A percentile compares a stretch with the other conserved stretches of the same genome.
These are phyloP conservation scores for Gigaspora rosea DNA, from an alignment of 192 early-diverging fungal genomes.

Conservation along the genomic window DNA sequence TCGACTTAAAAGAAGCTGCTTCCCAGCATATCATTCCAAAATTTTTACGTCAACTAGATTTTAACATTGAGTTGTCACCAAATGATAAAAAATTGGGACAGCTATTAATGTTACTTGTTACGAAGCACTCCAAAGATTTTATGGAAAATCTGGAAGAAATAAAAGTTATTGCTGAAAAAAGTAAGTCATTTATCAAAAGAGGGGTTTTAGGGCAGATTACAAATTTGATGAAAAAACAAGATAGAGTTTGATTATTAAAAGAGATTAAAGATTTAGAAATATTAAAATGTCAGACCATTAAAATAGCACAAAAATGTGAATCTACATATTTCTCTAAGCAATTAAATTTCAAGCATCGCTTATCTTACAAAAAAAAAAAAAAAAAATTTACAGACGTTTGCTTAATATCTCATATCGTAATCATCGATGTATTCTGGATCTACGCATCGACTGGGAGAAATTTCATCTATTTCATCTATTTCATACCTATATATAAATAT, in stretches of 20 bases:
- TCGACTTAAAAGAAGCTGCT: not conserved
- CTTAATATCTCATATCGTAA: too few relatives aligned
- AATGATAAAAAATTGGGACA: conserved; percentile 25
- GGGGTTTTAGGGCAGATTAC: not conserved
- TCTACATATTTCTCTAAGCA: too few relatives aligned
- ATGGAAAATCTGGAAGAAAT: conserved; percentile 11
- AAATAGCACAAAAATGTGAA: too few relatives aligned
- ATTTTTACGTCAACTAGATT: conserved; percentile 3
- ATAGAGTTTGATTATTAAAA: not conserved
- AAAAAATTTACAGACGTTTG: too few relatives aligned
- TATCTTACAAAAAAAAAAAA: too few relatives aligned
- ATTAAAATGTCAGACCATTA: not conserved
- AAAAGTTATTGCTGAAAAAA: conserved; percentile 10
- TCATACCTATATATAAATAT: conserved; percentile 45
- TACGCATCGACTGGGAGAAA: conserved; percentile 59
- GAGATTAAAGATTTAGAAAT: not conserved
- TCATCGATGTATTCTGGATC: conserved; percentile 41
- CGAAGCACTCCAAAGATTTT: conserved; percentile 17
- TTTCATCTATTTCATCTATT: conserved; percentile 58
- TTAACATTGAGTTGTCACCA: conserved; percentile 21
- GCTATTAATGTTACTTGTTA: conserved; percentile 24
- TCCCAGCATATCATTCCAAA: not conserved
- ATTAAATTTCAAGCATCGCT: too few relatives aligned
- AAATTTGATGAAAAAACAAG: conserved; percentile 2
- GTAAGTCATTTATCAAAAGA: conserved; percentile 26